Base-by-base conservation (phyloP, 2,329 filamentous ascomycete genomes). In the Penicillium paneum region DNA sequence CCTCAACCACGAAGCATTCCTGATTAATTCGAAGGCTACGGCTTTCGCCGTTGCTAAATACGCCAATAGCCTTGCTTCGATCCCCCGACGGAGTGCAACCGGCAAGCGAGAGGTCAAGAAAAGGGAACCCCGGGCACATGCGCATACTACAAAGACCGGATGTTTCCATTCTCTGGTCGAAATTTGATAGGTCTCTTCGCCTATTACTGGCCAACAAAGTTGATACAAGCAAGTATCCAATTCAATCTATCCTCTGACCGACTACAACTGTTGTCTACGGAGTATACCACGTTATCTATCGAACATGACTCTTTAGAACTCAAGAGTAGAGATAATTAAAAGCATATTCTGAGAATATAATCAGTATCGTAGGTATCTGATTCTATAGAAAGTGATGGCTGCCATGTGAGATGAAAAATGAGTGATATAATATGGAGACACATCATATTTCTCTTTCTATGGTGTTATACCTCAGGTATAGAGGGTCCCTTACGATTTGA, bases 1-100 rank as follows among this genome's bases (percentile, higher is more conserved):
- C 65, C 65, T 85, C 41, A 79, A 80, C 60, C 70, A 61, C 13
- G 54, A 65, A 50, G 64, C 66, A 6, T 69, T 62, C 47, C 29
- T 68, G 41, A 52, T 67, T 26, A 68, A 67, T 42, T 57, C 65
- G 5, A 56, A 56, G 51, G 65, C 64, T 15, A 67, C 64, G 0
- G 65, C 67, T 6, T 64, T 61, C 32, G 64, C 64, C 1, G 64
- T 69, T 2, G 67, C 67, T 5, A 68, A 61, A 3, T 69, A 68
- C 34, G 65, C 66, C 12, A 63, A 58, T 13, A 58, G 54, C 43
- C 60, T 68, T 13, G 39, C 36, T 24, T 55, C 58, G 10, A 64
- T 69, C 10, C 66, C 66, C 1, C n/a, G 19, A 6, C 58, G 53
- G 2, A 57, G 46, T 29, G 15, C 38, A 8, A 57, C 32, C 3